These are phyloP conservation scores for Annulohypoxylon moriforme DNA, from an alignment of 495 filamentous ascomycete species.

Conservation along the genomic window DNA sequence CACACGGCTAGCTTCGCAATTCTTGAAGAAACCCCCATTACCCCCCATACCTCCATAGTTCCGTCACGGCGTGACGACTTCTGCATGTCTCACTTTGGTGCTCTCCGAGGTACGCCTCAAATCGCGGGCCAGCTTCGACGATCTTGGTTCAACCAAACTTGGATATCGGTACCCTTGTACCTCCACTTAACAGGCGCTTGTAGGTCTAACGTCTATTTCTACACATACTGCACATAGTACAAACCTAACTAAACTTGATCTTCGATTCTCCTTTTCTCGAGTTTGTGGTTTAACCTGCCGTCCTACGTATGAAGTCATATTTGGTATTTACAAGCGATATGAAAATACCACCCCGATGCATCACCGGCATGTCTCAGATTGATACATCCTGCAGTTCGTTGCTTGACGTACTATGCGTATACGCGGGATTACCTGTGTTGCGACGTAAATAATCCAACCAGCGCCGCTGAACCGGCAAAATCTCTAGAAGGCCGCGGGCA, in stretches of 20 bases:
- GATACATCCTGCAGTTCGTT: slow-evolving; percentile 1
- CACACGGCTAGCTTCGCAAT: slow-evolving; percentile 45
- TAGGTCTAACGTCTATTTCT: neutral
- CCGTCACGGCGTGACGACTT: slow-evolving; percentile 44
- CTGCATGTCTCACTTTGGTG: slow-evolving; percentile 49
- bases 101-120: slow-evolving; percentile 25
- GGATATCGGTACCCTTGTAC: slow-evolving; percentile 25
- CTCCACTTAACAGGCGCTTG: slow-evolving; percentile 38
- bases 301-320: slow-evolving; percentile 25
- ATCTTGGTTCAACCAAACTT: slow-evolving; percentile 44
- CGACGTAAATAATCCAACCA: slow-evolving; percentile 36
- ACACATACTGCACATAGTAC: neutral
- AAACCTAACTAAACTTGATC: neutral
- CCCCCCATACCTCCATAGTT: slow-evolving; percentile 19
- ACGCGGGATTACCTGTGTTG: slow-evolving; percentile 5
- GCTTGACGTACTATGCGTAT: neutral
- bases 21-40: slow-evolving; percentile 26
- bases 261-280: neutral
- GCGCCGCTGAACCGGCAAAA: neutral
- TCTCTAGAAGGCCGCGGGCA: neutral
- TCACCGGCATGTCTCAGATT: slow-evolving; percentile 24
- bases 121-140: slow-evolving; percentile 30
- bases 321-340: slow-evolving; percentile 1
- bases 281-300: neutral
- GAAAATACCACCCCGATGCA: slow-evolving; percentile 1